A percentile compares a stretch with the other conserved stretches of the same genome.
Evolutionary conservation across 805 yeast genomes (phyloP).

Genomic region (Candida quercuum): DNA sequence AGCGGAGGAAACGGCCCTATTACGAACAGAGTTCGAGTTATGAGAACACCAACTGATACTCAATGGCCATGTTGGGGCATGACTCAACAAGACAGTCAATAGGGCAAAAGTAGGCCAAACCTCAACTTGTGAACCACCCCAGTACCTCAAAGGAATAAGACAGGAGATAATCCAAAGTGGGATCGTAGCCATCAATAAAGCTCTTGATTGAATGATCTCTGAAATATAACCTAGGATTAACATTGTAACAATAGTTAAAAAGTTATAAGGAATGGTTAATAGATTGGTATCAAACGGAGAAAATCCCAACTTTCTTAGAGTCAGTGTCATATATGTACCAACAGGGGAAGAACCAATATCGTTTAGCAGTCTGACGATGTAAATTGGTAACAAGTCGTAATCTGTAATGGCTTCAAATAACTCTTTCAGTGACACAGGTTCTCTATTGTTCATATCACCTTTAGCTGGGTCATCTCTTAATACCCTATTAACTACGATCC

Average conservation of each 20-base stretch:
- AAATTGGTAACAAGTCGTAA: conserved; percentile 52
- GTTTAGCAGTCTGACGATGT: conserved; percentile 39
- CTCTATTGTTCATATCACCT: conserved; percentile 62
- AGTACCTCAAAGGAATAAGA: conserved; percentile 29
- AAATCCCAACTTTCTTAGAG: conserved; percentile 45
- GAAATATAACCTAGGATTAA: conserved; percentile 32
- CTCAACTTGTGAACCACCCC: conserved; percentile 35
- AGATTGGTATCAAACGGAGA: conserved; percentile 46
- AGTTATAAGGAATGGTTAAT: conserved; percentile 45
- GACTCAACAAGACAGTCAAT: conserved; percentile 31
- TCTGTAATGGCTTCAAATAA: conserved; percentile 39
- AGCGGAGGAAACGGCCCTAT: conserved; percentile 61
- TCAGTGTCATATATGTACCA: conserved; percentile 41
- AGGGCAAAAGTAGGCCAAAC: conserved; percentile 39
- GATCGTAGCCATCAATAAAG: conserved; percentile 25
- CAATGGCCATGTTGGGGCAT: conserved; percentile 47
- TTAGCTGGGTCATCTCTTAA: conserved; percentile 59
- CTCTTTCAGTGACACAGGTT: conserved; percentile 38
- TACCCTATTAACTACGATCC: conserved; percentile 51
- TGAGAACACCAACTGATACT: conserved; percentile 56
- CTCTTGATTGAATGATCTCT: conserved; percentile 29
- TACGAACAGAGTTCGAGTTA: conserved; percentile 57
- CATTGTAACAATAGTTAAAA: conserved; percentile 32
- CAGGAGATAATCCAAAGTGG: conserved; percentile 34
- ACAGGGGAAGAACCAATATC: conserved; percentile 33